phyloP scores from a whole-genome alignment of 2,329 filamentous ascomycete species.

The Purpureocillium takamizusanense region DNA sequence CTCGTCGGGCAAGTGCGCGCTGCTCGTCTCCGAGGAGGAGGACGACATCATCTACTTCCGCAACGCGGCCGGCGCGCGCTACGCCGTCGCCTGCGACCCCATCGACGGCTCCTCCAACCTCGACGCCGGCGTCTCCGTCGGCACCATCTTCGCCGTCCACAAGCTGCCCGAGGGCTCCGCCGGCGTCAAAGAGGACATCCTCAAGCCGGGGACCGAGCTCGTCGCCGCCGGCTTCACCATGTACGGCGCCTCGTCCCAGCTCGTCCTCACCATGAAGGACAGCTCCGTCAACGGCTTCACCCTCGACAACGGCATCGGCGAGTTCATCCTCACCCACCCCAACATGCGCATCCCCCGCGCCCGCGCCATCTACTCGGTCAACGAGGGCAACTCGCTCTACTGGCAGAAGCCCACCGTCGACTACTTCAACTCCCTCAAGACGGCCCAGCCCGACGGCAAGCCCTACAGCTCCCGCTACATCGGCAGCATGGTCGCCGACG shows the following conservation, averaged over 20 bases:
- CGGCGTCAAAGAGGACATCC: conserved; percentile 74
- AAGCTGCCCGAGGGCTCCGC: conserved; percentile 70
- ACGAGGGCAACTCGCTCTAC: conserved; percentile 96
- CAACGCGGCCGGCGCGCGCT: conserved; percentile 65
- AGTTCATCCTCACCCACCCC: conserved; percentile 97
- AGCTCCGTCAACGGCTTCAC: conserved; percentile 95
- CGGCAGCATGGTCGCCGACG: conserved; percentile 96
- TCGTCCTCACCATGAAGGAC: conserved; percentile 94
- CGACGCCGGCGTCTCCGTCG: conserved; percentile 94
- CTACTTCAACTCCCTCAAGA: conserved; percentile 87
- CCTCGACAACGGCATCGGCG: conserved; percentile 88
- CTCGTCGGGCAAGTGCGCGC: conserved; percentile 79
- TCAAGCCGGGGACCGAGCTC: conserved; percentile 83
- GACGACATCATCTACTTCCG: conserved; percentile 87
- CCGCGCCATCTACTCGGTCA: conserved; percentile 90
- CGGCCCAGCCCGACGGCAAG: conserved; percentile 64
- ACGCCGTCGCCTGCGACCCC: conserved; percentile 93
- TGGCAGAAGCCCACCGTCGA: conserved; percentile 82
- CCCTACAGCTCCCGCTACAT: conserved; percentile 95
- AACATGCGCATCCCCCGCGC: conserved; percentile 79
- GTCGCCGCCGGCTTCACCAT: conserved; percentile 98
- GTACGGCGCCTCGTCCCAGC: conserved; percentile 94
- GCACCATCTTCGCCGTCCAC: conserved; percentile 94
- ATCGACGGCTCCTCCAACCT: conserved; percentile 98
- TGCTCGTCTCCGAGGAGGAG: conserved; percentile 97